Evolutionary conservation across 192 early-diverging fungal genomes (phyloP).

Genomic region (Helicostylum pulchrum): DNA sequence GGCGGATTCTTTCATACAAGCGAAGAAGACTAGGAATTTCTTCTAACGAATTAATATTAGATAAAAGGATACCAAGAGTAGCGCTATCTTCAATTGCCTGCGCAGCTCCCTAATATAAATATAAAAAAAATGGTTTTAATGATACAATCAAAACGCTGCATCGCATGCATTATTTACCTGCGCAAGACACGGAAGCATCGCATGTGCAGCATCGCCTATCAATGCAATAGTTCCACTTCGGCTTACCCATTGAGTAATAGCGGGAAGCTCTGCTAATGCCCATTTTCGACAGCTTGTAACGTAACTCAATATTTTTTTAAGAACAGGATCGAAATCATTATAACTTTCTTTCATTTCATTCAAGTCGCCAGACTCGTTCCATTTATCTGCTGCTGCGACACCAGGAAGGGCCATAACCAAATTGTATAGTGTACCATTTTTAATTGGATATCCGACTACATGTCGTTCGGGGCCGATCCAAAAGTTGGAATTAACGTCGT

Average conservation of each 20-base stretch:
- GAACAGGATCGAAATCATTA: slow-evolving; percentile 13
- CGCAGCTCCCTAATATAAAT: slow-evolving; percentile 16
- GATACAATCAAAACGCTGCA: no score
- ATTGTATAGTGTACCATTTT: slow-evolving; percentile 17
- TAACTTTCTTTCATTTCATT: slow-evolving; percentile 17
- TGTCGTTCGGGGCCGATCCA: slow-evolving; percentile 22
- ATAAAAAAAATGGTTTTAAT: no score
- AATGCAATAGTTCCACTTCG: slow-evolving; percentile 9
- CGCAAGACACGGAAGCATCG: slow-evolving; percentile 25
- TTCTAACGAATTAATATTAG: slow-evolving; percentile 9
- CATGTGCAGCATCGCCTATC: slow-evolving; percentile 21
- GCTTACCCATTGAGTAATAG: slow-evolving; percentile 19
- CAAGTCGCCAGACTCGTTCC: slow-evolving; percentile 19
- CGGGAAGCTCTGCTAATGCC: slow-evolving; percentile 20
- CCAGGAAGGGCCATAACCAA: slow-evolving; percentile 17
- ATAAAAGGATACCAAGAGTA: slow-evolving; percentile 18
- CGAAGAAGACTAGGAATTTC: slow-evolving; percentile 14
- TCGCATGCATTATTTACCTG: slow-evolving; percentile 5
- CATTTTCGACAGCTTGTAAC: slow-evolving; percentile 20
- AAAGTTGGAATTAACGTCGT: slow-evolving; percentile 19
- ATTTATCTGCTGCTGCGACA: slow-evolving; percentile 10
- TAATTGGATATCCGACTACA: slow-evolving; percentile 19
- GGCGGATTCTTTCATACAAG: slow-evolving; percentile 17
- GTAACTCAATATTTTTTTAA: slow-evolving; percentile 12
- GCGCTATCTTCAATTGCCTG: slow-evolving; percentile 25